Conservation (phyloP, 805 yeast genomes). For the Lachancea kluyveri region DNA sequence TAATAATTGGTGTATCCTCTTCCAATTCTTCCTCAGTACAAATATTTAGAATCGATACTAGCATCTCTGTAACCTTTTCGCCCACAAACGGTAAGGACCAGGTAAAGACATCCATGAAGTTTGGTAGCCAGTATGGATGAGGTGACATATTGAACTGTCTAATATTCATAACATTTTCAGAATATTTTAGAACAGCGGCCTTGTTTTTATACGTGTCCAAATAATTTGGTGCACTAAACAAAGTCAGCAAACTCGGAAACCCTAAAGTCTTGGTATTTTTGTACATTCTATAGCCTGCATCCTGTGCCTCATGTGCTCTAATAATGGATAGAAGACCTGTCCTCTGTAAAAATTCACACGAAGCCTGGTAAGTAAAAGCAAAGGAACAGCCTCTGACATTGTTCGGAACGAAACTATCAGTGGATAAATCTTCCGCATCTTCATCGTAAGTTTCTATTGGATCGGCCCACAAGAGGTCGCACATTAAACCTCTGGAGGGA, state of each 20-base stretch:
- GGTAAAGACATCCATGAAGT: slow-evolving; percentile 93
- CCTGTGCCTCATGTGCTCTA: slow-evolving; percentile 97
- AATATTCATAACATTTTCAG: slow-evolving; percentile 87
- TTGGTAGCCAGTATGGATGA: slow-evolving; percentile 96
- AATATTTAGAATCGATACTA: slow-evolving; percentile 81
- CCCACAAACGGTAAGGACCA: slow-evolving; percentile 98
- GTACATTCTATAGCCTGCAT: slow-evolving; percentile 94
- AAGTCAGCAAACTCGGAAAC: slow-evolving; percentile 83
- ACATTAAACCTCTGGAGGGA: slow-evolving; percentile 89
- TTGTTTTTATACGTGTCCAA: slow-evolving; percentile 88
- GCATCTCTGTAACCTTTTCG: slow-evolving; percentile 90
- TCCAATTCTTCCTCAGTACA: slow-evolving; percentile 94
- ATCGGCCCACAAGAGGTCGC: slow-evolving; percentile 94
- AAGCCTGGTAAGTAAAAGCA: slow-evolving; percentile 78
- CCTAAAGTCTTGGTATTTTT: slow-evolving; percentile 76
- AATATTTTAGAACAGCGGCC: slow-evolving; percentile 92
- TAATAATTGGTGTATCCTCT: slow-evolving; percentile 55
- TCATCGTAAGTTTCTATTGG: slow-evolving; percentile 87
- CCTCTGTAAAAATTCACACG: slow-evolving; percentile 68
- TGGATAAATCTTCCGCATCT: slow-evolving; percentile 36
- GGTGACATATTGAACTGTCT: slow-evolving; percentile 89
- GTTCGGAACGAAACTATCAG: slow-evolving; percentile 50
- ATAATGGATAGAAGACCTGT: slow-evolving; percentile 80
- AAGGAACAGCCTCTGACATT: slow-evolving; percentile 87
- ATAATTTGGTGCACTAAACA: slow-evolving; percentile 94